Evolutionary conservation across 2,329 filamentous ascomycete genomes (phyloP).

Genomic region (Exserohilum turcica): DNA sequence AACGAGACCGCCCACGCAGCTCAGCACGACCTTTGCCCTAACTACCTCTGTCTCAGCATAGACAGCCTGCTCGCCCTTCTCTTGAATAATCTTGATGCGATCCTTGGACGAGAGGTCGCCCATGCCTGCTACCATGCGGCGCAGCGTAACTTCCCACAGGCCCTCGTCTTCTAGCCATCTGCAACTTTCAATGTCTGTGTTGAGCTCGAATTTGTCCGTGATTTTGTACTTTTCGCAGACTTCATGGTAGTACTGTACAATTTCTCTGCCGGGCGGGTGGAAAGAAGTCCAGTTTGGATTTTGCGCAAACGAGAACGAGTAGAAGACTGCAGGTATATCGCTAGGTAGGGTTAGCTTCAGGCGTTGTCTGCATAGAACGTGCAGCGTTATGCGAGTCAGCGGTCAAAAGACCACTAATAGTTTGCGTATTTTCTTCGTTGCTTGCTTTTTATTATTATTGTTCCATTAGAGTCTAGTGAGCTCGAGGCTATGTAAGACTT

Average conservation of each 20-base stretch:
- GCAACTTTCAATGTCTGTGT: slow-evolving; percentile 61
- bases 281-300: slow-evolving; percentile 59
- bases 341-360: slow-evolving; percentile 23
- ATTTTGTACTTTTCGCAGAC: slow-evolving; percentile 60
- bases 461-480: too few relatives aligned
- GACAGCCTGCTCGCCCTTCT: slow-evolving; percentile 54
- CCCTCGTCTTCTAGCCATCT: slow-evolving; percentile 60
- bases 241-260: slow-evolving; percentile 58
- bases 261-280: slow-evolving; percentile 56
- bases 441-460: too few relatives aligned
- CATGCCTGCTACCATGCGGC: slow-evolving; percentile 57
- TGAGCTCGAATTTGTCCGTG: slow-evolving; percentile 63
- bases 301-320: slow-evolving; percentile 62
- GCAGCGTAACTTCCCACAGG: slow-evolving; percentile 61
- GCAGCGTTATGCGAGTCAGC: background rate
- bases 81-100: slow-evolving; percentile 50
- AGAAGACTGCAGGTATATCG: slow-evolving; percentile 59
- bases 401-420: background rate
- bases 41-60: slow-evolving; percentile 59
- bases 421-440: background rate
- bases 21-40: slow-evolving; percentile 60
- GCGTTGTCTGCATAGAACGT: background rate
- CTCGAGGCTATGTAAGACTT: too few relatives aligned
- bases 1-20: slow-evolving; percentile 61
- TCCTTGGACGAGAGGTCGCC: slow-evolving; percentile 60